These are phyloP conservation scores for Aspergillus puulaauensis DNA, from an alignment of 2,329 filamentous ascomycete genomes.

Conservation along the genomic window DNA sequence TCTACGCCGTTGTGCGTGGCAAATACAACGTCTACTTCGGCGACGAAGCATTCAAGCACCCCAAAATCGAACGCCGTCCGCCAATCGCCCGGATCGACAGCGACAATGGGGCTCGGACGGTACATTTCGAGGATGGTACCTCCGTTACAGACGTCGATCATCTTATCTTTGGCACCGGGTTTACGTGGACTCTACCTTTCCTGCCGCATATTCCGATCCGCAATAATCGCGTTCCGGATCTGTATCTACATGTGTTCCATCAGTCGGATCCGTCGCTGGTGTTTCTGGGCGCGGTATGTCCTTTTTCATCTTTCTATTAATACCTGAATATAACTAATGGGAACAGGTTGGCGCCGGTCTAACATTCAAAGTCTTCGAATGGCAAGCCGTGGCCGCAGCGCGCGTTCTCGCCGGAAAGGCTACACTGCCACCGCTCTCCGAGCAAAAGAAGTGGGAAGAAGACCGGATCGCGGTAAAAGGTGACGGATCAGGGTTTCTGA, in stretches of 20 bases:
- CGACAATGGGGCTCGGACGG: conserved; percentile 50
- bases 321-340: background rate
- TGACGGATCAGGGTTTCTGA: conserved; percentile 57
- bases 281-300: conserved; percentile 47
- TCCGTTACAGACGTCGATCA: conserved; percentile 56
- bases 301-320: background rate
- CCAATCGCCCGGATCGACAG: conserved; percentile 30
- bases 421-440: conserved; percentile 48
- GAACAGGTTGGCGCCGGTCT: conserved; percentile 43
- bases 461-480: conserved; percentile 55
- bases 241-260: conserved; percentile 41
- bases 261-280: conserved; percentile 31
- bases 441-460: conserved; percentile 57
- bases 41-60: conserved; percentile 60
- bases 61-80: conserved; percentile 36
- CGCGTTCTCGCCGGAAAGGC: conserved; percentile 58
- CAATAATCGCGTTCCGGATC: conserved; percentile 35
- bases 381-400: conserved; percentile 64
- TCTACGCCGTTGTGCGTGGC: conserved; percentile 57
- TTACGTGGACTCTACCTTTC: conserved; percentile 64
- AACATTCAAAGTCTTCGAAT: conserved; percentile 69
- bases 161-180: conserved; percentile 67
- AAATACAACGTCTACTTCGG: conserved; percentile 57
- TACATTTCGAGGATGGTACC: conserved; percentile 56
- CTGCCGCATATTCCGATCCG: conserved; percentile 47